Percentiles rank a stretch among this genome's conserved stretches.
Evolutionary conservation across 1,139 yeast species (phyloP).

Genomic region (Protomyces lactucae-debilis): DNA sequence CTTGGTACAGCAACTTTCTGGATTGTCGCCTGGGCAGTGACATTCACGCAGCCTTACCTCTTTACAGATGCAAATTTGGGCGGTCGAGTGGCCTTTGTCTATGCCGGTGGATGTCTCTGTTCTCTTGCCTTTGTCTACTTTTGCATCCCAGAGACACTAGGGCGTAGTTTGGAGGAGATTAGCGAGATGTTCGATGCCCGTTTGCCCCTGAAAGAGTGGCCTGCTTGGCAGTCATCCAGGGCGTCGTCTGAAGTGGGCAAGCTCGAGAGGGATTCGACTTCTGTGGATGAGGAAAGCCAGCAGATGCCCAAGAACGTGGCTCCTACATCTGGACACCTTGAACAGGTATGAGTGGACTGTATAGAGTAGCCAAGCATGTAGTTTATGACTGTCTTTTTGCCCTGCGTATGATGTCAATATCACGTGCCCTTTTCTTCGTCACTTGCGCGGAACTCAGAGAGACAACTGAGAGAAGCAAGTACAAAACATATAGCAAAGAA

Average conservation of each 20-base stretch:
- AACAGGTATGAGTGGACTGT: background rate
- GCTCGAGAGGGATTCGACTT: background rate
- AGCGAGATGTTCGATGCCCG: conserved; percentile 48
- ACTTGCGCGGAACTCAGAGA: background rate
- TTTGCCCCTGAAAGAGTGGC: conserved; percentile 20
- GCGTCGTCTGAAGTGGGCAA: background rate
- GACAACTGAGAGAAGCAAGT: background rate
- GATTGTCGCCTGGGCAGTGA: conserved; percentile 35
- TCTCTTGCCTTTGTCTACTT: conserved; percentile 55
- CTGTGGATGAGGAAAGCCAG: background rate
- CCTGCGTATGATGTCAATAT: background rate
- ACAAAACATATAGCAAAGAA: background rate
- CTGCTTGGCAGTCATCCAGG: background rate
- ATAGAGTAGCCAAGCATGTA: background rate
- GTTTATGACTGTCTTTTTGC: background rate
- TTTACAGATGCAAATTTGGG: conserved; percentile 45
- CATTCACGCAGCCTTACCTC: conserved; percentile 48
- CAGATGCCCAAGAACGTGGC: background rate
- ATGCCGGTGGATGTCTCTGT: conserved; percentile 56
- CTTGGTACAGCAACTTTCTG: conserved; percentile 46
- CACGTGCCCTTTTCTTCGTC: background rate
- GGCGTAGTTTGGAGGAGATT: conserved; percentile 62
- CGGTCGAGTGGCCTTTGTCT: conserved; percentile 56
- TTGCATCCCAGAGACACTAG: conserved; percentile 66
- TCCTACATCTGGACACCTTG: background rate